A percentile compares a stretch with the other conserved stretches of the same genome.
Conservation (phyloP, 495 filamentous ascomycete genomes). For the Annulohypoxylon maeteangense region DNA sequence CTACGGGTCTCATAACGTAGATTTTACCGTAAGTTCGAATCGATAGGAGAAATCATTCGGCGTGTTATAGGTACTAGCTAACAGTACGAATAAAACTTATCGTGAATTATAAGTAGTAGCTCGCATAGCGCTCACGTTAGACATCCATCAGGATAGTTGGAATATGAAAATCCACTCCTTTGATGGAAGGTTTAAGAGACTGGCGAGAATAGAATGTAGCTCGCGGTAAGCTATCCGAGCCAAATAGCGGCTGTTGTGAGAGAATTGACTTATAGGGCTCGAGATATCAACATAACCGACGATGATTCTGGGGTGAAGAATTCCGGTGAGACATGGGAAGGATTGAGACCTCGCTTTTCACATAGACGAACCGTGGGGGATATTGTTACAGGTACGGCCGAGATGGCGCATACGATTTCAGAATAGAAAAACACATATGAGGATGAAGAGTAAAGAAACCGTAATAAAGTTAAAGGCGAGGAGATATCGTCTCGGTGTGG, state of each 20-base stretch:
- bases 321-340: constrained; percentile 10
- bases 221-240: neutral
- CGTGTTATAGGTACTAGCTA: neutral
- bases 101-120: neutral
- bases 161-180: neutral
- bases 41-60: neutral
- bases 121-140: neutral
- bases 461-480: neutral
- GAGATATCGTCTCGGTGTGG: neutral
- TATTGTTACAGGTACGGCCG: constrained; percentile 5
- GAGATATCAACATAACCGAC: neutral
- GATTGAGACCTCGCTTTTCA: neutral
- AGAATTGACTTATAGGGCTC: constrained; percentile 11
- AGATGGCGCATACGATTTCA: neutral
- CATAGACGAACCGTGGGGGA: constrained; percentile 3
- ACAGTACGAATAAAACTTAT: neutral
- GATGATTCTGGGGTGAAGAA: constrained; percentile 14
- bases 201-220: neutral
- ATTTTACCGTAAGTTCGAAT: neutral
- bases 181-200: neutral
- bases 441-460: neutral
- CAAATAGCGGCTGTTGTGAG: neutral
- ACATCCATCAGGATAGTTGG: neutral
- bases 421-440: constrained; percentile 2
- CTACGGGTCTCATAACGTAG: neutral